A percentile compares a stretch with the other conserved stretches of the same genome.
phyloP scores from a whole-genome alignment of 2,329 filamentous ascomycete species.

The Beauveria pseudobassiana region DNA sequence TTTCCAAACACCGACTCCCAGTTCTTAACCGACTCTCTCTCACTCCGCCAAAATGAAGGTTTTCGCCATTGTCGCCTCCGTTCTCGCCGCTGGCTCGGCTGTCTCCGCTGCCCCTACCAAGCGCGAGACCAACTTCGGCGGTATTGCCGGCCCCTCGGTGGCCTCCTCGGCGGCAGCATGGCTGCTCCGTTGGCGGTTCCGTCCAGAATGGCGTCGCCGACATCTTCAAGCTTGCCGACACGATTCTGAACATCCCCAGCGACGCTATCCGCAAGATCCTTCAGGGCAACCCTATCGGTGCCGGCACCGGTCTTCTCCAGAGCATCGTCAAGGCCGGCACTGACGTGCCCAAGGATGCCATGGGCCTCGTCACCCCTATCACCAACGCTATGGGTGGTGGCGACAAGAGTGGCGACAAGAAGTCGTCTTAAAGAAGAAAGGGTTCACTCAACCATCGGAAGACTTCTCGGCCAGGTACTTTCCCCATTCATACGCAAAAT shows the following conservation, averaged over 20 bases:
- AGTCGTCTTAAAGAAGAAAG: background rate
- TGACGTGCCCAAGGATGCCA: constrained; percentile 6
- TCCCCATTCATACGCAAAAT: background rate
- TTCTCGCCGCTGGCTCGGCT: constrained; percentile 2
- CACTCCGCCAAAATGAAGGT: constrained; percentile 2
- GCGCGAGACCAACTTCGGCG: constrained; percentile 11
- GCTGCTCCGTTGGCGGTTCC: background rate
- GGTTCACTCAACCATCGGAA: background rate
- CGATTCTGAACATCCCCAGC: constrained; percentile 14
- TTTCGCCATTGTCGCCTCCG: background rate
- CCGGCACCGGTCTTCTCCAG: background rate
- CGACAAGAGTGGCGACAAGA: background rate
- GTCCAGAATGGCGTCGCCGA: constrained; percentile 11
- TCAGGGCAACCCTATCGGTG: constrained; percentile 2
- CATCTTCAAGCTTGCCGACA: constrained; percentile 14
- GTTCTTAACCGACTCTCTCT: background rate
- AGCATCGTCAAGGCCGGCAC: background rate
- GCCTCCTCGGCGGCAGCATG: constrained; percentile 12
- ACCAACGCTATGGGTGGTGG: too few relatives aligned
- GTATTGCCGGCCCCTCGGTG: constrained; percentile 6
- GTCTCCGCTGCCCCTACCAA: constrained; percentile 3
- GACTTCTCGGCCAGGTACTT: background rate
- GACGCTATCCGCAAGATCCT: constrained; percentile 8
- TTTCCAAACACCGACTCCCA: background rate
- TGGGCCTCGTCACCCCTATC: background rate